phyloP scores from a whole-genome alignment of 345 rosid genomes.

The Euclidium syriacum region DNA sequence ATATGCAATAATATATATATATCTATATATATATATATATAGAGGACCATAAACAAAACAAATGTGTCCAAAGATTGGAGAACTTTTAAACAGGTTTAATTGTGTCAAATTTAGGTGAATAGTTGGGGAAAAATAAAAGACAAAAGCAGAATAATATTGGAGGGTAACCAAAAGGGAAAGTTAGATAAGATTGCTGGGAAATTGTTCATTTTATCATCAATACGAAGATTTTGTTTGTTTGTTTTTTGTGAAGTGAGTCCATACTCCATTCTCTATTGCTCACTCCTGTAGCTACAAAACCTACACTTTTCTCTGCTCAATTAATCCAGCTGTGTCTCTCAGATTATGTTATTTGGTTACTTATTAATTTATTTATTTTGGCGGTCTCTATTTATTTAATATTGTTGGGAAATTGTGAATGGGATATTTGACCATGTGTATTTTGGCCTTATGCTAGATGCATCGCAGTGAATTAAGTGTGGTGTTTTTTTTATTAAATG shows the following conservation, averaged over 20 bases:
- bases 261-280: conserved; percentile 27
- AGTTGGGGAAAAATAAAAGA: conserved; percentile 20
- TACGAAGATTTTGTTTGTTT: not conserved
- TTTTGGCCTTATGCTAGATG: conserved; percentile 8
- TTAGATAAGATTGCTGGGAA: conserved; percentile 17
- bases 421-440: conserved; percentile 3
- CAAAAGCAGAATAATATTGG: not conserved
- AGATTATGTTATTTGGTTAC: not conserved
- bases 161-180: not conserved
- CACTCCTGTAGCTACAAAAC: conserved; percentile 9
- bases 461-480: conserved; percentile 16
- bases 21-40: too few species aligned
- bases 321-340: conserved; percentile 9
- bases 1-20: too few species aligned
- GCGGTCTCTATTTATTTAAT: not conserved
- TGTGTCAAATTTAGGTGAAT: conserved; percentile 8
- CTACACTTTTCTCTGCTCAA: conserved; percentile 5
- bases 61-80: not conserved
- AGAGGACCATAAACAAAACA: not conserved
- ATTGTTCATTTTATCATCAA: conserved; percentile 3
- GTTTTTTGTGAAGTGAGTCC: conserved; percentile 11
- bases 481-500: not conserved
- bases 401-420: not conserved
- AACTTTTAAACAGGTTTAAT: not conserved
- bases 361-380: not conserved